A percentile compares a stretch with the other conserved stretches of the same genome.
phyloP scores from a whole-genome alignment of 768 basidiomycete genomes.

The Psilocybe tampanensis region DNA sequence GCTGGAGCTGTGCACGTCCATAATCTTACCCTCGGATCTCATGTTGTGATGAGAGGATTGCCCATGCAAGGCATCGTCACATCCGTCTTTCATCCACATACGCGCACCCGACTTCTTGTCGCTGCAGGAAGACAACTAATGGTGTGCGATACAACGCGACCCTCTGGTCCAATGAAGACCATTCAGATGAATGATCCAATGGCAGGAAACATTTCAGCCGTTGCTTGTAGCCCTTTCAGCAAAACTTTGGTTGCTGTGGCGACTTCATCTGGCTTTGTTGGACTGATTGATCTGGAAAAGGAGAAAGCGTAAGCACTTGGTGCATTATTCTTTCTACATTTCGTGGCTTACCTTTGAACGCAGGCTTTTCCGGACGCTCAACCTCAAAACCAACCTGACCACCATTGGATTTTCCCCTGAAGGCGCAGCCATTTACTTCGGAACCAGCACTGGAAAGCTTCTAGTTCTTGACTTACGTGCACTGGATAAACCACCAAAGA shows the following conservation, averaged over 20 bases:
- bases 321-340: background rate
- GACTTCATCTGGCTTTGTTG: slow-evolving; percentile 54
- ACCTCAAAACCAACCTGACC: slow-evolving; percentile 54
- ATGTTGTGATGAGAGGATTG: slow-evolving; percentile 57
- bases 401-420: slow-evolving; percentile 71
- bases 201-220: slow-evolving; percentile 51
- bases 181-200: slow-evolving; percentile 47
- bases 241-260: slow-evolving; percentile 68
- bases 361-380: slow-evolving; percentile 63
- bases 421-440: slow-evolving; percentile 66
- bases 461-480: slow-evolving; percentile 64
- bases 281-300: slow-evolving; percentile 72
- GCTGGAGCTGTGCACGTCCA: slow-evolving; percentile 56
- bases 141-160: slow-evolving; percentile 64
- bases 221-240: slow-evolving; percentile 75
- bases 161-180: slow-evolving; percentile 55
- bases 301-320: slow-evolving; percentile 58
- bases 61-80: slow-evolving; percentile 42
- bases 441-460: slow-evolving; percentile 66
- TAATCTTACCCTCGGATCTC: slow-evolving; percentile 55
- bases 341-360: slow-evolving; percentile 1
- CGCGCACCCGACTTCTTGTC: slow-evolving; percentile 61
- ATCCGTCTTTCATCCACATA: slow-evolving; percentile 65
- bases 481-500: slow-evolving; percentile 65
- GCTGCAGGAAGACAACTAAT: slow-evolving; percentile 52